Evolutionary conservation across 768 basidiomycete genomes (phyloP).

Genomic region (Austroboletus eburneus): DNA sequence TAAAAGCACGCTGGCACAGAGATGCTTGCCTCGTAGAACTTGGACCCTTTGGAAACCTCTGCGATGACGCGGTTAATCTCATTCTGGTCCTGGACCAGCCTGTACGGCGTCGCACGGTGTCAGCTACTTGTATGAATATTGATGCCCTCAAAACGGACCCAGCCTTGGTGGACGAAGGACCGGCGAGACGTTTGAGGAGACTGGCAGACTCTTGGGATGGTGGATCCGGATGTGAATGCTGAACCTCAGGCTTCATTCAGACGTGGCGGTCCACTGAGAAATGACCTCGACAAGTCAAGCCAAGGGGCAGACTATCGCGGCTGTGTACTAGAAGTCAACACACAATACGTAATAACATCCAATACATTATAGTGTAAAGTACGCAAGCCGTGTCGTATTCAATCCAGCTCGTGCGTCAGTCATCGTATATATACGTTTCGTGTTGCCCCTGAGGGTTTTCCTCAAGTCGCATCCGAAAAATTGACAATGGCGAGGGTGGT

Average conservation of each 20-base stretch:
- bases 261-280: not conserved
- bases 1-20: not conserved
- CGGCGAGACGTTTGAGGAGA: slow-evolving; percentile 76
- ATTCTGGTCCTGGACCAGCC: slow-evolving; percentile 70
- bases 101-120: slow-evolving; percentile 23
- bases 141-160: slow-evolving; percentile 47
- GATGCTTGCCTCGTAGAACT: slow-evolving; percentile 73
- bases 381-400: not conserved
- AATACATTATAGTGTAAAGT: not conserved
- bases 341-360: no score
- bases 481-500: slow-evolving; percentile 23
- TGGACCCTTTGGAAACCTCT: slow-evolving; percentile 88
- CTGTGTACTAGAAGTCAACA: no score
- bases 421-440: not conserved
- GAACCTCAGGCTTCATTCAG: slow-evolving; percentile 20
- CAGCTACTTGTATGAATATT: slow-evolving; percentile 3
- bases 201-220: slow-evolving; percentile 63
- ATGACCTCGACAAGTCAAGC: no score
- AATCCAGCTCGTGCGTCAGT: slow-evolving; percentile 13
- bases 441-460: not conserved
- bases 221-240: slow-evolving; percentile 21
- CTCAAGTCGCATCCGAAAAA: slow-evolving; percentile 12
- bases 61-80: slow-evolving; percentile 88
- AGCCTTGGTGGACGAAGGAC: slow-evolving; percentile 86
- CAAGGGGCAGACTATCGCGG: no score